Conservation (phyloP, 257 asterid genomes). For the Rubia yunnanensis region DNA sequence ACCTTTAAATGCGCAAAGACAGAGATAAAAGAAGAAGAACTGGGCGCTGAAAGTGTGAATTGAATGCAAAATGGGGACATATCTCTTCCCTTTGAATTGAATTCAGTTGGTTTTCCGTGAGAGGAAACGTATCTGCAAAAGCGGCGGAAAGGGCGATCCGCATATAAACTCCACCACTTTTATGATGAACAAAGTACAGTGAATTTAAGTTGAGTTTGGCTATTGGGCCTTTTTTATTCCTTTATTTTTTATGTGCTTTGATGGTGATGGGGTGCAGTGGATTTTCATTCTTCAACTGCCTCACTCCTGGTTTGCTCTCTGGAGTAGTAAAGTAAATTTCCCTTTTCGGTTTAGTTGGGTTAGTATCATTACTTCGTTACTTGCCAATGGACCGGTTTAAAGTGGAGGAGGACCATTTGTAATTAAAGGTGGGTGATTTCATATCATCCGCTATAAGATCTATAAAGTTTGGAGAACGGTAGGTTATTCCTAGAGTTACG, state of each 20-base stretch:
- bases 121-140: background rate
- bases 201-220: background rate
- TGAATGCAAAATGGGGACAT: constrained; percentile 5
- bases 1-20: background rate
- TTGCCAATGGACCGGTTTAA: background rate
- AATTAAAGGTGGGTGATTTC: background rate
- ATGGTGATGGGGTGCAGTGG: background rate
- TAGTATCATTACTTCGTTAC: background rate
- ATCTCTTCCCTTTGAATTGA: background rate
- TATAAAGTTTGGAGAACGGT: background rate
- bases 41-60: background rate
- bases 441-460: too few species aligned
- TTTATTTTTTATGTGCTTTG: background rate
- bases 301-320: too few species aligned
- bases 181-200: background rate
- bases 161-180: background rate
- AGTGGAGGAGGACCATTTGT: background rate
- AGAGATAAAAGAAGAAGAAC: background rate
- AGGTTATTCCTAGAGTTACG: too few species aligned
- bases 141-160: constrained; percentile 7
- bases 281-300: too few species aligned
- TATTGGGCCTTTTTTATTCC: background rate
- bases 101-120: background rate
- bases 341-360: background rate
- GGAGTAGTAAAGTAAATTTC: background rate